Evolutionary conservation across 495 filamentous ascomycete genomes (phyloP), one percentile per base, ranked within the genome.

Genomic region (Cercophora sp.): DNA sequence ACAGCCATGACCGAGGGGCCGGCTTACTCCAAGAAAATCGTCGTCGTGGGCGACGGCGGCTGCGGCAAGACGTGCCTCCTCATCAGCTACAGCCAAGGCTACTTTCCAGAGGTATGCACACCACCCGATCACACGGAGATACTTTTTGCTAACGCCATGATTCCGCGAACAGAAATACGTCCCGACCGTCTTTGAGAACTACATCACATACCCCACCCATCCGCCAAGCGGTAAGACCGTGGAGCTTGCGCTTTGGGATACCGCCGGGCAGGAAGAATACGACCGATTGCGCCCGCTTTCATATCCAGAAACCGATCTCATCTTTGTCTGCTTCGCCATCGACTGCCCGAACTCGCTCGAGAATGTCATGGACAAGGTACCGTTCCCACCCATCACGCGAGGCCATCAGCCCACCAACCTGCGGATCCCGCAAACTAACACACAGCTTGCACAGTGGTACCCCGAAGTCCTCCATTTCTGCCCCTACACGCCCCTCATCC

Each of bases 391-490:
- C n/a, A n/a, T n/a, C n/a, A n/a, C n/a, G n/a, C n/a, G n/a, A n/a
- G n/a, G n/a, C n/a, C n/a, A n/a, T n/a, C n/a, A n/a, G n/a, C n/a
- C n/a, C n/a, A n/a, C n/a, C n/a, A n/a, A n/a, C n/a, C n/a, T n/a
- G n/a, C n/a, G n/a, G n/a, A n/a, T n/a, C n/a, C n/a, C n/a, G n/a
- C n/a, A n/a, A 36, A 51, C 47, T 61, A 34, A 18, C 10, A 13
- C 62, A 66, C 42, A 64, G 53, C 34, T 34, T 4, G 19, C 18
- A 15, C 55, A 98, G 93, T 98, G 93, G 93, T 98, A 96, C 62
- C 93, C 93, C 54, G 93, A 98, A 79, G 93, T 98, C 57, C 82
- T 97, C 44, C 93, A 98, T 68, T 98, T 98, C 77, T 97, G 93
- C 73, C 94, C 93, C 8, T 93, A 91, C 57, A 97, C 93, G 2